phyloP scores from a whole-genome alignment of 257 asterid species.

The Penstemon newberryi region DNA sequence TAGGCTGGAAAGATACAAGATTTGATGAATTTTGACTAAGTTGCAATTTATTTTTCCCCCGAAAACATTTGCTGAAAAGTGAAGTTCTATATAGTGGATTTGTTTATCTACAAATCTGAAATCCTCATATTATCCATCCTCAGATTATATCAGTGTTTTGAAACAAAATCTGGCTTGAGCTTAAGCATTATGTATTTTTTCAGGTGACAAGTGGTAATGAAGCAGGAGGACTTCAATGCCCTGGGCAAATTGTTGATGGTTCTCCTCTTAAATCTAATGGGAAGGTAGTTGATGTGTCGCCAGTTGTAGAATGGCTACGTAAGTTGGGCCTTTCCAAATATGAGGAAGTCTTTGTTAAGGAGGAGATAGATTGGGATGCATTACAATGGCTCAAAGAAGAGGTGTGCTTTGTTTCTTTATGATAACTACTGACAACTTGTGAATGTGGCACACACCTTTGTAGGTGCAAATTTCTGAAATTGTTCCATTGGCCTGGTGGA shows the following conservation, averaged over 20 bases:
- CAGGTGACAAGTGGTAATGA: slow-evolving; percentile 53
- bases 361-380: slow-evolving; percentile 89
- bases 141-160: not conserved
- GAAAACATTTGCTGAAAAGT: too few relatives aligned
- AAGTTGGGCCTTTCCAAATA: slow-evolving; percentile 76
- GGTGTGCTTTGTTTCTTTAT: slow-evolving; percentile 42
- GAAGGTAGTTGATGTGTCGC: slow-evolving; percentile 42
- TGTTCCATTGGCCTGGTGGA: not conserved
- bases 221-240: slow-evolving; percentile 46
- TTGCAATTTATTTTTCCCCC: too few relatives aligned
- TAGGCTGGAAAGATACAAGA: not conserved
- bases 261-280: slow-evolving; percentile 51
- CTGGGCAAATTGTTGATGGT: slow-evolving; percentile 64
- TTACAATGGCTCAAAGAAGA: slow-evolving; percentile 81
- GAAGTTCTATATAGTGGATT: not conserved
- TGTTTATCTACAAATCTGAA: not conserved
- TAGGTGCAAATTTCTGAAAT: slow-evolving; percentile 11
- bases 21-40: not conserved
- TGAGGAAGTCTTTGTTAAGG: slow-evolving; percentile 65
- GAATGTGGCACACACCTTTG: too few relatives aligned
- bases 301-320: slow-evolving; percentile 70
- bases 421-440: not conserved
- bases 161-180: slow-evolving; percentile 1
- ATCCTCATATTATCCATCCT: not conserved
- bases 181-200: slow-evolving; percentile 23